phyloP scores from a whole-genome alignment of 108 stramenopile species.

The Cyclotella kingstonii region DNA sequence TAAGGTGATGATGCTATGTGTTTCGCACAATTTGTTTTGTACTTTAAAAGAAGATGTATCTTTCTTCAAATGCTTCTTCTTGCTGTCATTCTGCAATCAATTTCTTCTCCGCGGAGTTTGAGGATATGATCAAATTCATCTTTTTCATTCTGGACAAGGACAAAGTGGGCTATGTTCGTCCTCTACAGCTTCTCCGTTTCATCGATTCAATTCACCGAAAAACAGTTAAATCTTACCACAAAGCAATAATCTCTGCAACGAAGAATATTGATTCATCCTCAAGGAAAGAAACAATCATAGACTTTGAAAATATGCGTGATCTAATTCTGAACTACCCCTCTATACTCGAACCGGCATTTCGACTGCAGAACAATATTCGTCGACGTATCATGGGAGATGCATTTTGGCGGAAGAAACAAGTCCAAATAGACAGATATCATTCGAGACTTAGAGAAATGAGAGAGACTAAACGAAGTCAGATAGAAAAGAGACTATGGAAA shows the following conservation, averaged over 20 bases:
- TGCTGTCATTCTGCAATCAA: neutral
- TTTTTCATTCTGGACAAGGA: constrained; percentile 25
- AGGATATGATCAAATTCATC: constrained; percentile 30
- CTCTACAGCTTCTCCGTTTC: constrained; percentile 14
- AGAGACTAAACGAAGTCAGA: neutral
- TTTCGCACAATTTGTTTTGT: too few species aligned
- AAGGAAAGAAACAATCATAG: too few species aligned
- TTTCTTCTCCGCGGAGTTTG: neutral
- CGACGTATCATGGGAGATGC: constrained; percentile 26
- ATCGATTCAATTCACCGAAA: constrained; percentile 15
- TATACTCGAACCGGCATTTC: constrained; percentile 24
- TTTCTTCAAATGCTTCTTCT: too few species aligned
- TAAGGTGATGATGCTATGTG: too few species aligned
- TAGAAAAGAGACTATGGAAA: constrained; percentile 5
- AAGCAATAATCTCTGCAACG: neutral
- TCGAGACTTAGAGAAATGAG: neutral
- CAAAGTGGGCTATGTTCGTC: neutral
- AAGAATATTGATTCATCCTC: neutral
- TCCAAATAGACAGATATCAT: neutral
- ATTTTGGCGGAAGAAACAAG: constrained; percentile 20
- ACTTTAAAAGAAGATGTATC: too few species aligned
- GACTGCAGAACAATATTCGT: constrained; percentile 21
- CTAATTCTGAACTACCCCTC: constrained; percentile 11
- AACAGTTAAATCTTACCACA: constrained; percentile 1
- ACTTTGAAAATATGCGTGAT: constrained; percentile 2